These are phyloP conservation scores for Chloroidium sp. DNA, from an alignment of 163 green algal species.

Conservation along the genomic window DNA sequence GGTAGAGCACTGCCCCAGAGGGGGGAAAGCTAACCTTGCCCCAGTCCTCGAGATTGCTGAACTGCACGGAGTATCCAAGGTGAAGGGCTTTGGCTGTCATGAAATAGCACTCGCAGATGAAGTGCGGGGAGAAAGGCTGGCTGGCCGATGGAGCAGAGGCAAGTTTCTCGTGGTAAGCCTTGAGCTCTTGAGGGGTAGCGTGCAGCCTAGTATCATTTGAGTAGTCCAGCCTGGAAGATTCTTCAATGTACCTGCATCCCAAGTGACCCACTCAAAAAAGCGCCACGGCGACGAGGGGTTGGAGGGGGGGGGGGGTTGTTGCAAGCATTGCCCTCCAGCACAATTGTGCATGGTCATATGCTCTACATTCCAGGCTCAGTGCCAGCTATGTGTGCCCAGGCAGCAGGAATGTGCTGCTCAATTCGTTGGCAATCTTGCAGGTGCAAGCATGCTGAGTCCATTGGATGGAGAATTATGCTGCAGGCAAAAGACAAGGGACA, in stretches of 20 bases:
- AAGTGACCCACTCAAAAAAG: no score
- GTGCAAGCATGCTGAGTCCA: no score
- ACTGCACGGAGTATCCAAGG: conserved; percentile 35
- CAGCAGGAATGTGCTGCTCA: no score
- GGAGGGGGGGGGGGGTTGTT: no score
- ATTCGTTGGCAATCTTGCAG: no score
- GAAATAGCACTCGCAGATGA: conserved; percentile 88
- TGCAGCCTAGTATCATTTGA: conserved; percentile 52
- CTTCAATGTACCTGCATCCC: no score
- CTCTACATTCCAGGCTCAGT: no score
- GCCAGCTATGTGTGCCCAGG: no score
- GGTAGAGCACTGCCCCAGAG: background rate
- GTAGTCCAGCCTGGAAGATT: conserved; percentile 2
- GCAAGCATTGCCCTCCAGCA: no score
- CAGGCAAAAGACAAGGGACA: background rate
- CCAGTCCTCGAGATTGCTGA: background rate
- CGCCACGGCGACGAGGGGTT: no score
- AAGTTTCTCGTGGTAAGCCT: conserved; percentile 17
- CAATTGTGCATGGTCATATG: no score
- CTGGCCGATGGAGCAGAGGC: background rate
- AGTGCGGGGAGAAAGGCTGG: conserved; percentile 41
- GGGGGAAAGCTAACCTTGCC: background rate
- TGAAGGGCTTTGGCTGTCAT: conserved; percentile 60
- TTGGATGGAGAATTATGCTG: no score
- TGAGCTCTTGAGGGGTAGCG: conserved; percentile 48